A percentile compares a stretch with the other conserved stretches of the same genome.
Conservation (phyloP, 2,329 filamentous ascomycete species). For the Nemania sp. region DNA sequence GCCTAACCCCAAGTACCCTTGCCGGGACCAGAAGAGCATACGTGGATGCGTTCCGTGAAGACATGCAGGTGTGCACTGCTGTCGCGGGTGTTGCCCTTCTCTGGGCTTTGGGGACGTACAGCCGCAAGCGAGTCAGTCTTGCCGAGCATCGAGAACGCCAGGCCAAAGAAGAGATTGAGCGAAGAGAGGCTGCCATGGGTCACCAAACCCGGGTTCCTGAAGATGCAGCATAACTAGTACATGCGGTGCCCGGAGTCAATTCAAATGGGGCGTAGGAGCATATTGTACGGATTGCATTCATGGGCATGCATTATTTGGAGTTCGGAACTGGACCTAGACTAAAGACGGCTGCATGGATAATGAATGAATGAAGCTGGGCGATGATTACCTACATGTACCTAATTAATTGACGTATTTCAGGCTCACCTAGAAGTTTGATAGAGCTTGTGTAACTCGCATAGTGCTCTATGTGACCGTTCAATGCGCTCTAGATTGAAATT, state of each 20-base stretch:
- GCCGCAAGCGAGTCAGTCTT: slow-evolving; percentile 38
- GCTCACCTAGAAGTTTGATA: too few species aligned
- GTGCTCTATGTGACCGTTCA: too few species aligned
- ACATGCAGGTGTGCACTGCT: slow-evolving; percentile 51
- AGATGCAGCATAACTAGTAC: neutral
- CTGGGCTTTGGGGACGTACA: slow-evolving; percentile 45
- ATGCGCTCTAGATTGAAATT: too few species aligned
- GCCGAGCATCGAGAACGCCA: slow-evolving; percentile 34
- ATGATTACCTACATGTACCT: neutral
- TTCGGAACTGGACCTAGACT: neutral
- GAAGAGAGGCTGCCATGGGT: slow-evolving; percentile 23
- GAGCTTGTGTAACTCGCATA: too few species aligned
- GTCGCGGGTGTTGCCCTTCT: slow-evolving; percentile 47
- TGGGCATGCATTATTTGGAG: slow-evolving; percentile 7
- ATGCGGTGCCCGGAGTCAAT: neutral
- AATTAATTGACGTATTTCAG: too few species aligned
- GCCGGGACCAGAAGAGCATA: slow-evolving; percentile 45
- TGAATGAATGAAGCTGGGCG: neutral
- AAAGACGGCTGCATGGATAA: neutral
- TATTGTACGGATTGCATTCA: neutral
- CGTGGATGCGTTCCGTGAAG: slow-evolving; percentile 48
- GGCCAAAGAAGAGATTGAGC: slow-evolving; percentile 33
- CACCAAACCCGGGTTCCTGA: neutral
- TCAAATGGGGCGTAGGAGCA: neutral
- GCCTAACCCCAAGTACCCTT: slow-evolving; percentile 37